These are phyloP conservation scores for Suillus luteus DNA, from an alignment of 768 basidiomycete genomes.

Conservation along the genomic window DNA sequence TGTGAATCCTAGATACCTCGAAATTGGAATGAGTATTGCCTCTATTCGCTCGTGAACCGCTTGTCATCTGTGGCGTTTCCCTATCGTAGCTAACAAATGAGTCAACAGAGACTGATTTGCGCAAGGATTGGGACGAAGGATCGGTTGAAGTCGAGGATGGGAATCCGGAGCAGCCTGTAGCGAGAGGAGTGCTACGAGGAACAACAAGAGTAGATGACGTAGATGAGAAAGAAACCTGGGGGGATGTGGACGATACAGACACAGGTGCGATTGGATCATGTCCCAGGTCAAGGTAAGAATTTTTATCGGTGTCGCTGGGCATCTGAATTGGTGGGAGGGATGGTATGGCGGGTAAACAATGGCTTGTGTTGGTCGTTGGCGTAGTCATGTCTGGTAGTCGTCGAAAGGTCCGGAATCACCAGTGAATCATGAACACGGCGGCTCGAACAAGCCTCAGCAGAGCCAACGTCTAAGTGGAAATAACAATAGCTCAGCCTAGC, in stretches of 20 bases:
- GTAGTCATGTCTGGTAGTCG: conserved; percentile 23
- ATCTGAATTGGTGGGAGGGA: conserved; percentile 48
- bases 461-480: conserved; percentile 1
- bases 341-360: conserved; percentile 39
- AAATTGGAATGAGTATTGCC: conserved; percentile 38
- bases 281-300: conserved; percentile 7
- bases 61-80: conserved; percentile 33
- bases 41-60: conserved; percentile 41
- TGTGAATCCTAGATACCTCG: conserved; percentile 36
- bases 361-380: conserved; percentile 21
- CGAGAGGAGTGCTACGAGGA: conserved; percentile 9
- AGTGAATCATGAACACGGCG: conserved; percentile 4
- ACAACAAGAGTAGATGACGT: conserved; percentile 41
- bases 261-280: conserved; percentile 22
- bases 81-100: conserved; percentile 59
- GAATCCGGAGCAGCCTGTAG: conserved; percentile 1
- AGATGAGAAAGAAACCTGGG: conserved; percentile 45
- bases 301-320: conserved; percentile 32
- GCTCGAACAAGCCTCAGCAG: not conserved
- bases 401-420: not conserved
- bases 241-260: conserved; percentile 36
- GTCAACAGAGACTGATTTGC: conserved; percentile 79
- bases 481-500: conserved; percentile 5
- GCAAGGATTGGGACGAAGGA: conserved; percentile 41
- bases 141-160: conserved; percentile 23